Conservation (phyloP, 306 rosid genomes). For the Quercus agrifolia region DNA sequence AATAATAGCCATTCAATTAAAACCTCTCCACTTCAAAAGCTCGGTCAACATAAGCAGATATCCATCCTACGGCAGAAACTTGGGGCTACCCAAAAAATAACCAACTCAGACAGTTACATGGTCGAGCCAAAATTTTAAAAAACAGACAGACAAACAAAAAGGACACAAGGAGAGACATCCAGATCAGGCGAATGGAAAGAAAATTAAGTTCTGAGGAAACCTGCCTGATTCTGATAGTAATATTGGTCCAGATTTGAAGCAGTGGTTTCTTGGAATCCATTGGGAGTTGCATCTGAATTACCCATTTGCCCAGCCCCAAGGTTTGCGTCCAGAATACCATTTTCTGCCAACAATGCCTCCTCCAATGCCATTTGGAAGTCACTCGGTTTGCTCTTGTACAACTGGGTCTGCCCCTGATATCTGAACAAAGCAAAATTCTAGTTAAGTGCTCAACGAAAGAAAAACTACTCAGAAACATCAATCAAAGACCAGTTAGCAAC, state of each 20-base stretch:
- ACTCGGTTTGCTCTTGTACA: slow-evolving; percentile 81
- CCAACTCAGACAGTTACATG: background rate
- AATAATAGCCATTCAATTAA: no score
- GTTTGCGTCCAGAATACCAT: slow-evolving; percentile 55
- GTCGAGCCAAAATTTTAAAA: background rate
- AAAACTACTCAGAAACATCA: slow-evolving; percentile 10
- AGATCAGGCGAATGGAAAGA: background rate
- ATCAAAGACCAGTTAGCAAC: slow-evolving; percentile 16
- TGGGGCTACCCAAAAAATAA: background rate
- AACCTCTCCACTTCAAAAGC: no score
- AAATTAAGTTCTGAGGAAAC: slow-evolving; percentile 6
- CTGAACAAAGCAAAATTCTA: slow-evolving; percentile 39
- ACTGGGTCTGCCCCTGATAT: slow-evolving; percentile 85
- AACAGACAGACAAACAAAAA: background rate
- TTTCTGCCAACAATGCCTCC: slow-evolving; percentile 84
- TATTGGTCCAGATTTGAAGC: slow-evolving; percentile 46
- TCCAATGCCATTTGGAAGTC: slow-evolving; percentile 90
- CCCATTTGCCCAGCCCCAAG: slow-evolving; percentile 36
- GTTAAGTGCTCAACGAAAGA: slow-evolving; percentile 9
- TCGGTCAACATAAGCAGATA: no score
- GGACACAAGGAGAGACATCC: background rate
- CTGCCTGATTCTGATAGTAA: slow-evolving; percentile 46
- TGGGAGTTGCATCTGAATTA: slow-evolving; percentile 29
- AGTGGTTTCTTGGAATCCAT: slow-evolving; percentile 33
- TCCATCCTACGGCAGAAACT: no score